Evolutionary conservation across 176 grass and related monocot species (phyloP).

Genomic region (Eragrostis nindensis): DNA sequence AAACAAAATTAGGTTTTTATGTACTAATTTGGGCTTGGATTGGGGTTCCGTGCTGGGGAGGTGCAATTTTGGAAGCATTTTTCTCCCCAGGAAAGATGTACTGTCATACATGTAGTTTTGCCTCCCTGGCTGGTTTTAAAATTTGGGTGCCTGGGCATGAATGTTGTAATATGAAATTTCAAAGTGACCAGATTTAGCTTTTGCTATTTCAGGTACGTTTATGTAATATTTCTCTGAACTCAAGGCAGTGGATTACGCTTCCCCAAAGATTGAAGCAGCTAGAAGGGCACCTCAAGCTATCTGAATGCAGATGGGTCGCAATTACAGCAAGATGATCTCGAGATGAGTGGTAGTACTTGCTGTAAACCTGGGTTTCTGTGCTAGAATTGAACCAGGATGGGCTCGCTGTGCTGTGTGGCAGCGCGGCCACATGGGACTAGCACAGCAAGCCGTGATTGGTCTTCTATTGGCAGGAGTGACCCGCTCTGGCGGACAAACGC

Average conservation of each 20-base stretch:
- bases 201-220: neutral
- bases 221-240: neutral
- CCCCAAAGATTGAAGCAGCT: neutral
- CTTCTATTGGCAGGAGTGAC: conserved; percentile 55
- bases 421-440: conserved; percentile 65
- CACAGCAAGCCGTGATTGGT: conserved; percentile 71
- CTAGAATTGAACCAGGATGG: conserved; percentile 45
- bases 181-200: neutral
- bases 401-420: conserved; percentile 85
- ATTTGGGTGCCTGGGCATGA: neutral
- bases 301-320: neutral
- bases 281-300: neutral
- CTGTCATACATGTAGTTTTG: too few relatives aligned
- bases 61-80: too few relatives aligned
- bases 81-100: too few relatives aligned
- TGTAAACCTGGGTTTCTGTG: neutral
- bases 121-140: too few relatives aligned
- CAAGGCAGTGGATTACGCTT: too few relatives aligned
- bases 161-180: neutral
- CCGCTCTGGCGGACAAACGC: conserved; percentile 58
- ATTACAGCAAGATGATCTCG: conserved; percentile 6
- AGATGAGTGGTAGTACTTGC: conserved; percentile 5
- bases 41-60: too few relatives aligned
- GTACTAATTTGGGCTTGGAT: too few relatives aligned
- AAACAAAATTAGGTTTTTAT: too few relatives aligned